Evolutionary conservation across 192 early-diverging fungal species (phyloP), one percentile per base, ranked within the genome.

Genomic region (Coemansia sp.): DNA sequence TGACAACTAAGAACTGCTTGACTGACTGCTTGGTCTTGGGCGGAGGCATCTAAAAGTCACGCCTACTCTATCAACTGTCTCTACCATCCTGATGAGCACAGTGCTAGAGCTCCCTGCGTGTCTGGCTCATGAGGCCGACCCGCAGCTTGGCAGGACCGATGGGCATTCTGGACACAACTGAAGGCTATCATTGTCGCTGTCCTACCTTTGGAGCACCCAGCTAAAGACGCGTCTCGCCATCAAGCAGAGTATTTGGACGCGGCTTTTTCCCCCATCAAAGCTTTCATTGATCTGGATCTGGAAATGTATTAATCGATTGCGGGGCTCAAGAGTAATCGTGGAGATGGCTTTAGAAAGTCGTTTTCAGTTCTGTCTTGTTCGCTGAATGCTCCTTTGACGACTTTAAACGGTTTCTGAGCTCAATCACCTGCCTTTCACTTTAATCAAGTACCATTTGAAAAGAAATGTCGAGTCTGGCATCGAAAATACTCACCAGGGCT

Each of bases 401-500:
- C 16, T 44, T 44, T 44, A 44, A 44, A 44, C 38, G 14, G 12
- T 16, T 14, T 44, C 38, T 44, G 14, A 16, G 38, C 38, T 16
- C 38, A 44, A 16, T 44, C 14, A 44, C 8, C 3, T 16, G 38
- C 9, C 12, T 44, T 9, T 44, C 14, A 16, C 38, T 16, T 44
- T 14, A 44, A 44, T 22, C 21, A 38, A 49, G 41, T 56, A 4
- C 7, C 49, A 28, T 44, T 30, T 51, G 24, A 28, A 18, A 1
- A 30, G 38, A 21, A 48, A 79, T 79, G 76, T 71, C 75, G 4
- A 56, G 65, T 7, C 34, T 44, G 50, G 30, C 74, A 2, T 78
- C 92, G 22, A 83, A 87, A 64, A 84, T 81, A 41, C 78, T 98
- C 30, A 88, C 94, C 38, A 91, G 92, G 56, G 79, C 85, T 73